Evolutionary conservation across 106 monocot genomes (phyloP), one percentile per base, ranked within the genome.

Genomic region (Dioscorea zingiberensis): DNA sequence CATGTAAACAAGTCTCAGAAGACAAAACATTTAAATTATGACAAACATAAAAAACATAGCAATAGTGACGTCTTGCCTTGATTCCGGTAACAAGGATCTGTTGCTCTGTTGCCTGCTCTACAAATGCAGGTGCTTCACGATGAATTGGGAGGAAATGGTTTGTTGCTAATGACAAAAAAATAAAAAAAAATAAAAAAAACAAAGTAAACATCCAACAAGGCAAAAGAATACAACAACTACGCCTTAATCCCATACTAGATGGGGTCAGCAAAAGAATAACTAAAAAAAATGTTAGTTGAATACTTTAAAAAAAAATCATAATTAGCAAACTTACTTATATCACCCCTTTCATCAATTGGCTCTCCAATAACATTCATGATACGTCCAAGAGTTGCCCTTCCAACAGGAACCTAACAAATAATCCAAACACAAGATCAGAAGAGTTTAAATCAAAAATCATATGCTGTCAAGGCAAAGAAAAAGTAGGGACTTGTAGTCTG

Each of bases 311-410:
- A 38, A 1, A 6, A 38, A 38, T n/a, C 6, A 38, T 38, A 10
- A 38, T 38, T 38, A 38, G 4, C 6, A 80, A 6, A 38, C 90
- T 75, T 83, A 85, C 90, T 83, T 51, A 90, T 66, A 22, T 90
- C 90, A 66, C 90, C 90, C 80, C 49, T 90, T 66, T 85, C 85
- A 60, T 90, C 90, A 64, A 90, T 90, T 9, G 90, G 83, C 63
- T 90, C 90, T 55, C 90, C 90, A 70, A 90, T 85, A 48, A 90
- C 90, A 78, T 90, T 90, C 44, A 90, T 90, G 66, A 90, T 90
- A 6, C 90, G 73, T n/a, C 90, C 90, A 73, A 90, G 85, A 2
- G 90, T 90, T 46, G 77, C 77, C 49, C 90, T 83, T 56, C 90
- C 90, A 60, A 88, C 90, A 64, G 90, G 90, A 12, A 90, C 90